phyloP scores from a whole-genome alignment of 768 basidiomycete species.

The Rhodosporidiobolus sp. region DNA sequence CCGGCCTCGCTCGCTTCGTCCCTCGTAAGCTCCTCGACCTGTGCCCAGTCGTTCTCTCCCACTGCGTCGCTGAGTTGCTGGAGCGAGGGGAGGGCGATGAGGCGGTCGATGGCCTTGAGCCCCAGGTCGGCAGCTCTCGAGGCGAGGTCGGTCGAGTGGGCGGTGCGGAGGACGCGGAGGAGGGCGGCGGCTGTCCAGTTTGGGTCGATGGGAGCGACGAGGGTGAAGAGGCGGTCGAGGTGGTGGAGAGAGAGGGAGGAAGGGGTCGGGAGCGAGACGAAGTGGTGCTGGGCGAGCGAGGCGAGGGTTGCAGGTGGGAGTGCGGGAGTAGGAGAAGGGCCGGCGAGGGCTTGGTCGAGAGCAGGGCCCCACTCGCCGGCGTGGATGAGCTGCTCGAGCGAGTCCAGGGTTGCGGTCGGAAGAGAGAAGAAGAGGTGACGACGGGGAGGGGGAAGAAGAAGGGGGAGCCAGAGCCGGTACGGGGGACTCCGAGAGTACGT shows the following conservation, averaged over 20 bases:
- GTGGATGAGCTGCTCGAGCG: background rate
- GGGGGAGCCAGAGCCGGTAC: too few relatives aligned
- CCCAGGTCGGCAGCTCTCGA: conserved; percentile 63
- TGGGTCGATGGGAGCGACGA: conserved; percentile 42
- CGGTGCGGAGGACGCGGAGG: conserved; percentile 57
- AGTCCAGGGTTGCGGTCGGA: too few relatives aligned
- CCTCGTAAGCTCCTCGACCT: background rate
- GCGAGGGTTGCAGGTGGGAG: conserved; percentile 2
- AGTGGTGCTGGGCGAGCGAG: conserved; percentile 20
- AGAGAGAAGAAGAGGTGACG: too few relatives aligned
- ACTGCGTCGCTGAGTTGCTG: background rate
- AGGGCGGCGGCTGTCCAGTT: conserved; percentile 75
- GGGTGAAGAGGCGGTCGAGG: conserved; percentile 50
- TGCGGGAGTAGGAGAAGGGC: background rate
- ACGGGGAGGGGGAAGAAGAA: too few relatives aligned
- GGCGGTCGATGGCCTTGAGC: conserved; percentile 57
- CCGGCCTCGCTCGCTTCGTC: background rate
- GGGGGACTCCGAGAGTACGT: too few relatives aligned
- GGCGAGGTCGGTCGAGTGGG: conserved; percentile 61
- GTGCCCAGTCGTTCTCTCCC: background rate
- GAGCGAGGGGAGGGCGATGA: background rate
- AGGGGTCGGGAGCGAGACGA: conserved; percentile 5
- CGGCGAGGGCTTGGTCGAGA: background rate
- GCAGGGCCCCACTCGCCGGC: conserved; percentile 6
- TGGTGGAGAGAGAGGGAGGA: conserved; percentile 38